Evolutionary conservation across 208 protist species (phyloP), one percentile per base, ranked within the genome.

Genomic region (Acanthamoeba culbertsoni): DNA sequence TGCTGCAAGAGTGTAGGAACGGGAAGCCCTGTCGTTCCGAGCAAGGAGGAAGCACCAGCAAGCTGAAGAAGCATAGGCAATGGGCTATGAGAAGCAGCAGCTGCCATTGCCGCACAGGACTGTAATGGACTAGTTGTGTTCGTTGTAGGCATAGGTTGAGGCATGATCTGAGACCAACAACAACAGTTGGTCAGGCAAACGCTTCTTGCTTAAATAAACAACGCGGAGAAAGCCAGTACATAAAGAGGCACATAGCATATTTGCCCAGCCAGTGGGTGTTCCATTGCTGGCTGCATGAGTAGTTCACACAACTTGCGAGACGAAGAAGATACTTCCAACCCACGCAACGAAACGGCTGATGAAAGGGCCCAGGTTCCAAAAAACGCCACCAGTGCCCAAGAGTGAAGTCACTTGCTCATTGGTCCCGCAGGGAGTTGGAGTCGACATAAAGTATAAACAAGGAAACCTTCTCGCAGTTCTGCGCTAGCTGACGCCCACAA

Each of bases 181-280:
- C 51, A 6, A n/a, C n/a, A n/a, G n/a, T n/a, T n/a, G n/a, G n/a
- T n/a, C n/a, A n/a, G n/a, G n/a, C n/a, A n/a, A n/a, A n/a, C n/a
- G n/a, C n/a, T n/a, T n/a, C n/a, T n/a, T n/a, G n/a, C n/a, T n/a
- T n/a, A 51, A 28, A 46, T 20, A 40, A 51, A 16, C 5, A 53
- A 1, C n/a, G 10, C 14, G 68, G 20, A 46, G 23, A 40, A 45
- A 12, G 16, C 7, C 59, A 26, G 68, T 79, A 79, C 68, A 48
- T 79, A 79, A 42, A 79, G 68, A 48, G 68, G 68, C 10, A 79
- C 68, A 28, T 79, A 79, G 40, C 68, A 79, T 37, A 79, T 79
- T 33, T 71, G 62, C 14, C 62, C 62, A n/a, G 40, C 31, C 31
- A 42, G 59, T n/a, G 48, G 12, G 6, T 71, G 31, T 20, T 14